Conservation (phyloP, 148 eudicot genomes). For the Nyssa sinensis region DNA sequence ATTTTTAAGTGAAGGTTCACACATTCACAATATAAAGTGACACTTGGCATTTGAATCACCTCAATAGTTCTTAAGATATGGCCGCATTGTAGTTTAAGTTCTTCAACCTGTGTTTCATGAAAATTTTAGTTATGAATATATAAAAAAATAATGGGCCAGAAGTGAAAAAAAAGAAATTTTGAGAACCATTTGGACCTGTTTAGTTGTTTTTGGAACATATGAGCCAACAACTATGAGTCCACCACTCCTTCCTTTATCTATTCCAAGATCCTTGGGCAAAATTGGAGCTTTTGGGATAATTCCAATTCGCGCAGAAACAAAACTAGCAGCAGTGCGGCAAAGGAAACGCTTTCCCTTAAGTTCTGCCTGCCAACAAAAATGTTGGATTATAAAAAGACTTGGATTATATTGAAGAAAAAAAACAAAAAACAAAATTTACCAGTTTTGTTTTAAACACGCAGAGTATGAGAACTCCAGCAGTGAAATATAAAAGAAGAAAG, state of each 20-base stretch:
- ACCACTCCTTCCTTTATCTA: constrained; percentile 58
- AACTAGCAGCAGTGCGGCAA: constrained; percentile 98
- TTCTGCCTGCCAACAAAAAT: constrained; percentile 66
- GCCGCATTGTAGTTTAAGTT: constrained; percentile 61
- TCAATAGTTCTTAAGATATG: constrained; percentile 60
- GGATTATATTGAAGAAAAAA: no score
- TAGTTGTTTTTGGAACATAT: constrained; percentile 97
- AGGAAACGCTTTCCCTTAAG: constrained; percentile 77
- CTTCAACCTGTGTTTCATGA: constrained; percentile 63
- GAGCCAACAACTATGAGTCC: constrained; percentile 97
- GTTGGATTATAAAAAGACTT: not conserved
- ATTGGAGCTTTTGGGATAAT: constrained; percentile 75
- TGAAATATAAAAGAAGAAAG: not conserved
- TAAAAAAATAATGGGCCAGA: not conserved
- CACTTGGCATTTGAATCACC: constrained; percentile 40
- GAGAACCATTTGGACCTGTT: constrained; percentile 51
- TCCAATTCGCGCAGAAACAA: constrained; percentile 92
- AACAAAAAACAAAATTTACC: no score
- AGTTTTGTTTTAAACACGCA: not conserved
- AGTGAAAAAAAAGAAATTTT: not conserved
- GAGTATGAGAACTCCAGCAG: constrained; percentile 8
- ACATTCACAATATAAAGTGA: not conserved
- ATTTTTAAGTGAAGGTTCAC: no score
- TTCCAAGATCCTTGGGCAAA: constrained; percentile 67
- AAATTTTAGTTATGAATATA: not conserved